Conservation (phyloP, 2,329 filamentous ascomycete genomes). For the Aspergillus amoenus region DNA sequence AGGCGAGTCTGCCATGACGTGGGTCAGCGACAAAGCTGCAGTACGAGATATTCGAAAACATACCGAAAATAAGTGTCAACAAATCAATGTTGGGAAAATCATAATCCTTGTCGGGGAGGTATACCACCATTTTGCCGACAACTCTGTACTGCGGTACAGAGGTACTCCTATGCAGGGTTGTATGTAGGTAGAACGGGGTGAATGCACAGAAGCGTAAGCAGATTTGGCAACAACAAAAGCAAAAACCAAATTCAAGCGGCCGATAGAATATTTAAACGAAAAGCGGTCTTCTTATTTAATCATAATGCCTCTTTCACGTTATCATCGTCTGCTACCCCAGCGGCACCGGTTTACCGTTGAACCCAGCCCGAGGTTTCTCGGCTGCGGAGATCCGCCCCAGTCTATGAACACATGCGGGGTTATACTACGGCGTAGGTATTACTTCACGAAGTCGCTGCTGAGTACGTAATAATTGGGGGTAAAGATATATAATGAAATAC, state of each 20-base stretch:
- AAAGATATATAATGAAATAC: not conserved
- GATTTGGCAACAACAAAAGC: not conserved
- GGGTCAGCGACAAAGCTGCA: not conserved
- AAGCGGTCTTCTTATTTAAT: not conserved
- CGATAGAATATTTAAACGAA: not conserved
- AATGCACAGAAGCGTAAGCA: not conserved
- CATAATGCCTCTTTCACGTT: not conserved
- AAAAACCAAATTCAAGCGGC: not conserved
- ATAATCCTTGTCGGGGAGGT: constrained; percentile 16
- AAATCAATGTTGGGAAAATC: constrained; percentile 14
- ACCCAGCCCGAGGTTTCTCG: constrained; percentile 11
- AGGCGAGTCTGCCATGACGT: constrained; percentile 10
- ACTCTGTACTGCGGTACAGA: too few relatives aligned
- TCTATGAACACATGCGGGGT: constrained; percentile 5
- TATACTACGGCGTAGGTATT: not conserved
- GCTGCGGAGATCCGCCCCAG: constrained; percentile 3
- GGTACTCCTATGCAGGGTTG: not conserved
- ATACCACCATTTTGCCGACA: constrained; percentile 12
- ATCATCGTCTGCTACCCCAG: not conserved
- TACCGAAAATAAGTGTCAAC: constrained; percentile 14
- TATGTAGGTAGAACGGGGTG: not conserved
- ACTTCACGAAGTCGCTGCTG: not conserved
- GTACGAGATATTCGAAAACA: not conserved
- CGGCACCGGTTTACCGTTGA: constrained; percentile 2
- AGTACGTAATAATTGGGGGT: not conserved